Evolutionary conservation across 2,329 filamentous ascomycete species (phyloP).

Genomic region (Penicillium sp.): DNA sequence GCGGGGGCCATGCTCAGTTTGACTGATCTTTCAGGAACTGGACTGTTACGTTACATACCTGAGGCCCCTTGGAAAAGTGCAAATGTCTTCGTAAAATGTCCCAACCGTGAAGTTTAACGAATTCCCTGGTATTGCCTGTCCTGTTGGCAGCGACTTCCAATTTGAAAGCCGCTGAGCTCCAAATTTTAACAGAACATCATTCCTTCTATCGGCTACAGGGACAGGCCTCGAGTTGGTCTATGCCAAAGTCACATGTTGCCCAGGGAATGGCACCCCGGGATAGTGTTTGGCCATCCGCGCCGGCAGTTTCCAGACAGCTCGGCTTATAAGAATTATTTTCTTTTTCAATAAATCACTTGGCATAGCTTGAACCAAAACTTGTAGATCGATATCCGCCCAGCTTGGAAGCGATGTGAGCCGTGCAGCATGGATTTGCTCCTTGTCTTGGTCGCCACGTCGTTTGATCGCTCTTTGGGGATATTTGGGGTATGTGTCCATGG

Average conservation of each 20-base stretch:
- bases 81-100: too few relatives aligned
- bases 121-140: neutral
- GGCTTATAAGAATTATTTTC: conserved; percentile 9
- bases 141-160: neutral
- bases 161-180: too few relatives aligned
- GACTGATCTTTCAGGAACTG: neutral
- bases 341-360: conserved; percentile 33
- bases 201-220: conserved; percentile 33
- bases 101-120: too few relatives aligned
- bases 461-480: conserved; percentile 34
- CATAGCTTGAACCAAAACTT: conserved; percentile 36
- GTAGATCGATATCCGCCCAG: conserved; percentile 38
- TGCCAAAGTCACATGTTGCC: conserved; percentile 23
- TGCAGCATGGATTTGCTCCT: conserved; percentile 40
- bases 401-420: conserved; percentile 40
- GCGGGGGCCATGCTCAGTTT: neutral
- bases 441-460: conserved; percentile 31
- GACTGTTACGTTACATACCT: neutral
- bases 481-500: conserved; percentile 29
- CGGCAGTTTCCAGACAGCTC: conserved; percentile 28
- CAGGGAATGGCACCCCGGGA: conserved; percentile 35
- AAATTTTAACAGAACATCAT: neutral
- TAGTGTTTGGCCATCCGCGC: conserved; percentile 34
- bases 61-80: neutral
- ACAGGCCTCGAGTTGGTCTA: conserved; percentile 32